Evolutionary conservation across 192 early-diverging fungal species (phyloP), one percentile per base, ranked within the genome.

Genomic region (Cetraspora pellucida): DNA sequence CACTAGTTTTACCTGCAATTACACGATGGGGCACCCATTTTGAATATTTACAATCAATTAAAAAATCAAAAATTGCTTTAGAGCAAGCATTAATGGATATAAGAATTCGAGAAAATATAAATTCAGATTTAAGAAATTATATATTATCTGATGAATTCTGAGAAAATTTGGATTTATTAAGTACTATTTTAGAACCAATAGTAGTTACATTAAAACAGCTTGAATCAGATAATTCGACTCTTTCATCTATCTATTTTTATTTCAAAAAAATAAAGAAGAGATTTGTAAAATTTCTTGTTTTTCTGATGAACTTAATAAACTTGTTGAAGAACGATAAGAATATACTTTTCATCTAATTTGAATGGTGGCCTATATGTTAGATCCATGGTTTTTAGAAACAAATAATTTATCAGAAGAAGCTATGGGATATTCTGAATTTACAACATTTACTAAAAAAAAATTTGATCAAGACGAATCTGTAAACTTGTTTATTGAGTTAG

Each of bases 381-480:
- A 65, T 65, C 63, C 63, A 61, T 27, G n/a, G 16, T 28, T 61
- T 61, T 61, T 61, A 14, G 28, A 61, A 37, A 27, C 25, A 61
- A 61, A 27, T 37, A 59, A 25, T 11, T 28, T 13, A 27, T 13
- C 13, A 28, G 1, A 14, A 4, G 60, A 63, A 63, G 9, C 28
- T 14, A 13, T 11, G 16, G 0, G 60, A 28, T 63, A 63, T 63
- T 14, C 1, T 28, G 30, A 31, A 63, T 63, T 37, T 27, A 63
- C 60, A 63, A 9, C 9, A 63, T 63, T 16, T 63, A 30, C 27
- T 11, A 63, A 10, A 11, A 17, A 30, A 30, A 25, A 63, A 63
- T 63, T 63, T 63, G 14, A 28, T 28, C 0, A 63, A 17, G 16
- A 63, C 27, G 60, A 63, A 30, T 63, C 27, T 25, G 60, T 60